Conservation (phyloP, 805 yeast species). For the Wickerhamiella brachini region DNA sequence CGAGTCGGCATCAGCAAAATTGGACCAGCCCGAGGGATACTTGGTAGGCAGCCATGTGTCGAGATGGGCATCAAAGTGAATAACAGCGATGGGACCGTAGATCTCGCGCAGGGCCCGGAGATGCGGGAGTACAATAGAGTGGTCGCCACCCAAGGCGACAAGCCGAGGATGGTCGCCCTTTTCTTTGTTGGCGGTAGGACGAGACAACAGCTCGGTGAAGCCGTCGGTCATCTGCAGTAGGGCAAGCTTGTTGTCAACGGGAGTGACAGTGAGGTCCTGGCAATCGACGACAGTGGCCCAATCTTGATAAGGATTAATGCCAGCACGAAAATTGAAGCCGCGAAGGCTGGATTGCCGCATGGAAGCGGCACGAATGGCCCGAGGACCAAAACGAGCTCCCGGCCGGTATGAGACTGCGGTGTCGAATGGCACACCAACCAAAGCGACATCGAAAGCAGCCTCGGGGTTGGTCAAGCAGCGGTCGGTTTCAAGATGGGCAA, state of each 20-base stretch:
- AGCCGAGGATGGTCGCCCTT: conserved; percentile 38
- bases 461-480: conserved; percentile 40
- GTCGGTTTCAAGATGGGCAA: conserved; percentile 56
- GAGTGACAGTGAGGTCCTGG: conserved; percentile 55
- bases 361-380: conserved; percentile 26
- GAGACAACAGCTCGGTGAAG: conserved; percentile 38
- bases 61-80: conserved; percentile 76
- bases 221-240: conserved; percentile 46
- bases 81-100: conserved; percentile 56
- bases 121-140: conserved; percentile 60
- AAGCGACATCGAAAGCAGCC: conserved; percentile 47
- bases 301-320: conserved; percentile 42
- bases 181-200: conserved; percentile 18
- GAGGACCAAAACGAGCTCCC: conserved; percentile 74
- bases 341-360: conserved; percentile 50
- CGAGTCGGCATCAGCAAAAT: conserved; percentile 32
- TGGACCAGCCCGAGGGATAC: conserved; percentile 66
- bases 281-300: conserved; percentile 49
- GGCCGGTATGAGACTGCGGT: conserved; percentile 68
- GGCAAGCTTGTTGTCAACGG: conserved; percentile 53
- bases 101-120: conserved; percentile 45
- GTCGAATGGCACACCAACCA: conserved; percentile 74
- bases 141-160: conserved; percentile 74
- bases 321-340: conserved; percentile 58
- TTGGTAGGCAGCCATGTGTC: conserved; percentile 76